Conservation (phyloP, 176 grass and related monocot genomes). For the Raddia distichophylla region DNA sequence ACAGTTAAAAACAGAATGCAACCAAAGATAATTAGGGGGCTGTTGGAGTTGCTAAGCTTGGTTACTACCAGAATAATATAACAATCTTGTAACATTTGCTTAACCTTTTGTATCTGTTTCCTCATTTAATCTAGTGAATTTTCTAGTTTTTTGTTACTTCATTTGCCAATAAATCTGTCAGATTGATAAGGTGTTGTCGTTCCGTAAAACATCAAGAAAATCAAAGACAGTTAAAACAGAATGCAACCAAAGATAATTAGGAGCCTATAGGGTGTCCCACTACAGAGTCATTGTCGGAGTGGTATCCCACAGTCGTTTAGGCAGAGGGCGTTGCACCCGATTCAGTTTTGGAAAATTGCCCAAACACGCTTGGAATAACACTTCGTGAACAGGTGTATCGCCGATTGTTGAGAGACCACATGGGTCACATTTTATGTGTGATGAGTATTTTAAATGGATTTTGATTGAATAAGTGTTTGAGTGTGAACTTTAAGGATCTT, state of each 20-base stretch:
- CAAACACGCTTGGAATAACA: no score
- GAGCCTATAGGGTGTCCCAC: no score
- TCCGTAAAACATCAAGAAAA: not conserved
- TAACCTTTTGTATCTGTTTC: slow-evolving; percentile 26
- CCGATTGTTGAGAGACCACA: no score
- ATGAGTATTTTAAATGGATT: no score
- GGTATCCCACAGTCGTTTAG: no score
- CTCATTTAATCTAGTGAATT: not conserved
- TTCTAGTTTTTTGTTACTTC: slow-evolving; percentile 1
- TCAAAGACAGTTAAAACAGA: not conserved
- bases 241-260: not conserved
- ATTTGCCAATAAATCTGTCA: not conserved
- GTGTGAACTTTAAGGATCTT: no score
- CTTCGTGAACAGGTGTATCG: no score
- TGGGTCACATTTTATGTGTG: no score
- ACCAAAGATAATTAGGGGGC: not conserved
- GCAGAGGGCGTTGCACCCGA: no score
- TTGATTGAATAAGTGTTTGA: no score
- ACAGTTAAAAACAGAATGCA: not conserved
- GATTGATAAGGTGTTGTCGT: not conserved
- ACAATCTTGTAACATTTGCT: slow-evolving; percentile 27
- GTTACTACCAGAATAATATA: slow-evolving; percentile 24
- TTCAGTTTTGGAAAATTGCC: no score
- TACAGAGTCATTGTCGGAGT: no score
- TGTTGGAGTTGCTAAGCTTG: not conserved